Evolutionary conservation across 352 stramenopile genomes (phyloP).

Genomic region (Ochromonadaceae sp.): DNA sequence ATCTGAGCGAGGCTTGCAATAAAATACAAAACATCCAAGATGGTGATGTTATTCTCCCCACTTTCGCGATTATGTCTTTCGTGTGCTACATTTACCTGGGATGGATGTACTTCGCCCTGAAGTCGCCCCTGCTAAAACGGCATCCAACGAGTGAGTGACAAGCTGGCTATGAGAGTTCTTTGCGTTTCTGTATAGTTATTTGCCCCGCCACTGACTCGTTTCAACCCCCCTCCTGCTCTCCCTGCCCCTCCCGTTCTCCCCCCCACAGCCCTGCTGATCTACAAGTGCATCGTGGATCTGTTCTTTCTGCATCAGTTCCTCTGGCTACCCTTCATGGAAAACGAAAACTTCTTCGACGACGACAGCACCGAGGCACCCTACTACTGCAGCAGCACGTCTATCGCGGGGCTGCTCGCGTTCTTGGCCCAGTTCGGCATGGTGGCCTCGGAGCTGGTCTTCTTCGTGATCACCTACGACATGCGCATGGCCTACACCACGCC

Average conservation of each 20-base stretch:
- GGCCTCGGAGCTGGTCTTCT: constrained; percentile 41
- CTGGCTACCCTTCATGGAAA: constrained; percentile 3
- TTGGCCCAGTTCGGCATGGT: constrained; percentile 4
- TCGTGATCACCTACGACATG: constrained; percentile 64
- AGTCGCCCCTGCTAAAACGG: neutral
- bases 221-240: too few relatives aligned
- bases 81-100: constrained; percentile 3
- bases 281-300: constrained; percentile 11
- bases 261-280: neutral
- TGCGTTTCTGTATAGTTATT: too few relatives aligned
- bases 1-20: too few relatives aligned
- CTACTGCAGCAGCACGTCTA: constrained; percentile 2
- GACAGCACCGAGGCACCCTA: neutral
- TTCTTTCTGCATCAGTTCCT: constrained; percentile 14
- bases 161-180: too few relatives aligned
- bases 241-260: too few relatives aligned
- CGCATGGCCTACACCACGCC: constrained; percentile 58
- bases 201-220: neutral
- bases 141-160: constrained; percentile 11
- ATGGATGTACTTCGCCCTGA: constrained; percentile 9
- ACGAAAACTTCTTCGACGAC: neutral
- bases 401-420: neutral
- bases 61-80: too few relatives aligned
- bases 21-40: too few relatives aligned
- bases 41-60: too few relatives aligned